phyloP scores from a whole-genome alignment of 352 stramenopile species.

The Saprolegnia diclina region DNA sequence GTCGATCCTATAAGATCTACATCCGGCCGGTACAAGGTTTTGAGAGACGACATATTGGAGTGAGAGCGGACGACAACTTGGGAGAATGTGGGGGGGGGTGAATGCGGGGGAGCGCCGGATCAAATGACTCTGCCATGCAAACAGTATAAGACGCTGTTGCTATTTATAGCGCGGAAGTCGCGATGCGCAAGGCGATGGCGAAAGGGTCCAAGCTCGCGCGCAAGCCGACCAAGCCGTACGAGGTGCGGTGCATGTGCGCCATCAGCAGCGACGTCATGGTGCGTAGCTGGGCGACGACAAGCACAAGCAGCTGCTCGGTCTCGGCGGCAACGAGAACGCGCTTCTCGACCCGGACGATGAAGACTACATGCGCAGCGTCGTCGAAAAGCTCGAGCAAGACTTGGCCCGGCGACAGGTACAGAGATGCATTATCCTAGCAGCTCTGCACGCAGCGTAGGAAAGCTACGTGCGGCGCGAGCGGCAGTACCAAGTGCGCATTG shows the following conservation, averaged over 20 bases:
- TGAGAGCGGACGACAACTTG: no score
- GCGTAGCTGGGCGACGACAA: slow-evolving; percentile 18
- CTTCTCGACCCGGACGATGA: slow-evolving; percentile 21
- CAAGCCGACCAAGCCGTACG: slow-evolving; percentile 11
- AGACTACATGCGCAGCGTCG: slow-evolving; percentile 37
- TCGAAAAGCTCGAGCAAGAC: slow-evolving; percentile 55
- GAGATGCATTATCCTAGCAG: not conserved
- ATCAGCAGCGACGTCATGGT: not conserved
- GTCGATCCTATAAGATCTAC: no score
- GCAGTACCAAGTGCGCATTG: slow-evolving; percentile 83
- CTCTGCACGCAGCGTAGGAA: slow-evolving; percentile 37
- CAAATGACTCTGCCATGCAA: no score
- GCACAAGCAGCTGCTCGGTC: slow-evolving; percentile 3
- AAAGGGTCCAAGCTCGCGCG: slow-evolving; percentile 2
- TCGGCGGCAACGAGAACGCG: not conserved
- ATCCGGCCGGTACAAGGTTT: no score
- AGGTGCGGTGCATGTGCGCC: slow-evolving; percentile 1
- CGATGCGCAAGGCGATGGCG: not conserved
- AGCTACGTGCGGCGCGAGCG: slow-evolving; percentile 83
- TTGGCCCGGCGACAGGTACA: slow-evolving; percentile 47
- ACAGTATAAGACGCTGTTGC: no score
- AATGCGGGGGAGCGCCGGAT: no score
- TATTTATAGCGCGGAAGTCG: slow-evolving; percentile 15
- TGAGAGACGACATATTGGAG: no score
- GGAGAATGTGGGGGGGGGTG: no score